Evolutionary conservation across 495 filamentous ascomycete species (phyloP).

Genomic region (Aspergillus bertholletiae): DNA sequence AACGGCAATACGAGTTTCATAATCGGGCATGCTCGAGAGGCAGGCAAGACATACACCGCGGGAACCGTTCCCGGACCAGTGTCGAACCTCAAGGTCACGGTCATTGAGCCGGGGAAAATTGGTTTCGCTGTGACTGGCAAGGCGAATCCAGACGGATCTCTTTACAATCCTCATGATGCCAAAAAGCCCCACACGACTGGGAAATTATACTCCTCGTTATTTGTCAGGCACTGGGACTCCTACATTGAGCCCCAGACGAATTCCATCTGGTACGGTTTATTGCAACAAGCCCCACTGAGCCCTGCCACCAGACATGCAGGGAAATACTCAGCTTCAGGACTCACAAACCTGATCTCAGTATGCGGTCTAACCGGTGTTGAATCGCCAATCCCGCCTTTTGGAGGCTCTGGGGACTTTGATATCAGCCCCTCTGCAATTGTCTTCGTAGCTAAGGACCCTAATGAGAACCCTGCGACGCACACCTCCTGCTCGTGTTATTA

Average conservation of each 20-base stretch:
- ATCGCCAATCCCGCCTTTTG: slow-evolving; percentile 57
- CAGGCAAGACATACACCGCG: slow-evolving; percentile 56
- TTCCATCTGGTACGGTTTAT: slow-evolving; percentile 67
- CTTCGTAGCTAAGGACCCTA: slow-evolving; percentile 84
- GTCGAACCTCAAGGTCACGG: slow-evolving; percentile 69
- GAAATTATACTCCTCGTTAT: slow-evolving; percentile 51
- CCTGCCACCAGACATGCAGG: slow-evolving; percentile 35
- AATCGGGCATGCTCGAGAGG: slow-evolving; percentile 53
- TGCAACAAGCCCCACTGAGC: slow-evolving; percentile 46
- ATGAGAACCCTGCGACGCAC: slow-evolving; percentile 70
- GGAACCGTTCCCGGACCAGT: slow-evolving; percentile 63
- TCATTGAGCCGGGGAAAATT: slow-evolving; percentile 57
- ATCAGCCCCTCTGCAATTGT: slow-evolving; percentile 57
- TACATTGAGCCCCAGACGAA: slow-evolving; percentile 60
- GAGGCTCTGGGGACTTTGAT: slow-evolving; percentile 57
- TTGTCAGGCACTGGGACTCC: slow-evolving; percentile 63
- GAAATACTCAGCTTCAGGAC: slow-evolving; percentile 41
- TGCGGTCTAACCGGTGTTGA: slow-evolving; percentile 43
- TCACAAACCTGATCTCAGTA: slow-evolving; percentile 47
- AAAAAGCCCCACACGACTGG: slow-evolving; percentile 51
- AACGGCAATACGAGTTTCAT: slow-evolving; percentile 66
- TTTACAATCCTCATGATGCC: slow-evolving; percentile 53
- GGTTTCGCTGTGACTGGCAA: slow-evolving; percentile 67
- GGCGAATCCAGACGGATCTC: slow-evolving; percentile 51
- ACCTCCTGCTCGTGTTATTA: slow-evolving; percentile 68